Conservation (phyloP, 2,329 filamentous ascomycete genomes). For the Clonostachys byssicola region DNA sequence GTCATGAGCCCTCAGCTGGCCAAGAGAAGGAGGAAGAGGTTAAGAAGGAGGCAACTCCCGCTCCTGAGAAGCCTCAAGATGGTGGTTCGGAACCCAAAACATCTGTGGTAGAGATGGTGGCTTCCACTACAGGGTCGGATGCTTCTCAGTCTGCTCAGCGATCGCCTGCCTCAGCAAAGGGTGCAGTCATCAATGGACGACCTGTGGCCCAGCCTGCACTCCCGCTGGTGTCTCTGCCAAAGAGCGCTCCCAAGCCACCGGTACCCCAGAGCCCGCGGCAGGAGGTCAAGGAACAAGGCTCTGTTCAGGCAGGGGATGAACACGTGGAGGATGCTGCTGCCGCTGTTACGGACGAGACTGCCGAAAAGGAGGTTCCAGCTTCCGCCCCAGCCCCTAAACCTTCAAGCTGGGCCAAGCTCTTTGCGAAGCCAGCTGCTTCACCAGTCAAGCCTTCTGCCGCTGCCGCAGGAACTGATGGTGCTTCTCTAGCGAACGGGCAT, state of each 20-base stretch:
- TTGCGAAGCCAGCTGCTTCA: slow-evolving; percentile 18
- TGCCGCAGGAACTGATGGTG: background rate
- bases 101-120: slow-evolving; percentile 10
- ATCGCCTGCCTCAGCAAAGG: slow-evolving; percentile 15
- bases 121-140: no score
- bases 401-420: slow-evolving; percentile 34
- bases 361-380: slow-evolving; percentile 5
- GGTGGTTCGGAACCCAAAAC: background rate
- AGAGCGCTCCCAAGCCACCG: slow-evolving; percentile 11
- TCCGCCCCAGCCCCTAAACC: slow-evolving; percentile 19
- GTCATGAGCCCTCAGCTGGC: slow-evolving; percentile 21
- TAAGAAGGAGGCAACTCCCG: background rate
- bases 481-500: slow-evolving; percentile 14
- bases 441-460: background rate
- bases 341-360: slow-evolving; percentile 13
- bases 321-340: slow-evolving; percentile 5
- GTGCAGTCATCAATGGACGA: no score
- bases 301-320: slow-evolving; percentile 3
- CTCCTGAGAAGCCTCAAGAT: slow-evolving; percentile 2
- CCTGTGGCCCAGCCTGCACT: no score
- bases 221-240: no score
- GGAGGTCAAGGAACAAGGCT: background rate
- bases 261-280: slow-evolving; percentile 3
- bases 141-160: slow-evolving; percentile 14
- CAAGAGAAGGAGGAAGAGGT: background rate